Percentiles rank a stretch among this genome's conserved stretches.
These are phyloP conservation scores for Byssoonygena ceratinophila DNA, from an alignment of 2,329 filamentous ascomycete species.

Conservation along the genomic window DNA sequence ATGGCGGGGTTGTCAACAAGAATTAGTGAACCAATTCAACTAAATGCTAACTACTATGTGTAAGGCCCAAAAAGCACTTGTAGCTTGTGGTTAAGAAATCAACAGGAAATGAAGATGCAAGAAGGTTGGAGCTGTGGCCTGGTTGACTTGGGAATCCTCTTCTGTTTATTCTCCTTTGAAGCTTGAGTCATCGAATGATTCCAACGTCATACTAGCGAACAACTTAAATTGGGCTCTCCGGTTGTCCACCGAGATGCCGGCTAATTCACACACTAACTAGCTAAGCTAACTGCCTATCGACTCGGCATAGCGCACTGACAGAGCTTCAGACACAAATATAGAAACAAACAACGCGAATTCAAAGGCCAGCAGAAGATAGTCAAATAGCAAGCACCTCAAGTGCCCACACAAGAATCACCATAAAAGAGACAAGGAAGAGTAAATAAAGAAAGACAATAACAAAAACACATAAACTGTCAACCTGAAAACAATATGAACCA, in stretches of 20 bases:
- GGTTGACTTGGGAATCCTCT: neutral
- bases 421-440: neutral
- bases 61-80: neutral
- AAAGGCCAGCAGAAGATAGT: neutral
- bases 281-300: no score
- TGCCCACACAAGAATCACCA: neutral
- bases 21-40: neutral
- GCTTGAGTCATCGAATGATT: neutral
- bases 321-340: no score
- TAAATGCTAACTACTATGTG: neutral
- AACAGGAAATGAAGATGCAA: neutral
- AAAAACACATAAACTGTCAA: neutral
- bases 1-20: slow-evolving; percentile 1
- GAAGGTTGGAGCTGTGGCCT: neutral
- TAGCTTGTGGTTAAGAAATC: neutral
- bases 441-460: neutral
- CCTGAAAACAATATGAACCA: neutral
- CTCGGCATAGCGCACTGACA: no score
- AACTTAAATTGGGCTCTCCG: no score
- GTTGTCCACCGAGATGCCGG: no score
- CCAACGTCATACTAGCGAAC: no score
- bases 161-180: neutral
- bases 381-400: neutral
- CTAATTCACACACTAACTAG: no score
- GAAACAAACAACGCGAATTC: neutral